Percentiles rank a stretch among this genome's conserved stretches.
Evolutionary conservation across 2,329 filamentous ascomycete genomes (phyloP).

Genomic region (Hymenoscyphus occultus): DNA sequence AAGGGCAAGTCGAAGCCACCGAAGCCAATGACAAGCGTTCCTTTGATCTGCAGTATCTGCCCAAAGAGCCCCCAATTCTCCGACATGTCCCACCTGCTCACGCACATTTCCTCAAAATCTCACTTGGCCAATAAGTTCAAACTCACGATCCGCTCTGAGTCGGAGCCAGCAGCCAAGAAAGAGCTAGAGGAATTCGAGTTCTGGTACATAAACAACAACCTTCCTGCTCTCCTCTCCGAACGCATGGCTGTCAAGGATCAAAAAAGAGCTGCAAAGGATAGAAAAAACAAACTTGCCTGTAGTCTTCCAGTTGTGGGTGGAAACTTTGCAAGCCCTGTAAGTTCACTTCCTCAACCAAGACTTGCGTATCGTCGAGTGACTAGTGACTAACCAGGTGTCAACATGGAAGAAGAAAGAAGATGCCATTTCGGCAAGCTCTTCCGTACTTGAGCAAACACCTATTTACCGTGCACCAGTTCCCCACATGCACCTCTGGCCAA

Average conservation of each 20-base stretch:
- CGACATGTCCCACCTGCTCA: conserved; percentile 87
- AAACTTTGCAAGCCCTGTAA: conserved; percentile 19
- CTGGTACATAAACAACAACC: conserved; percentile 72
- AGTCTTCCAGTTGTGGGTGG: conserved; percentile 4
- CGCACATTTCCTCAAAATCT: conserved; percentile 89
- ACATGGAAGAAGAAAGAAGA: conserved; percentile 11
- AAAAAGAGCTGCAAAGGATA: conserved; percentile 49
- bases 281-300: conserved; percentile 16
- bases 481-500: conserved; percentile 34
- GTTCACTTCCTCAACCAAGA: conserved; percentile 1
- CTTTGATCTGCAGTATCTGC: conserved; percentile 80
- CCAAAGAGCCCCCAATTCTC: conserved; percentile 78
- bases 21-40: conserved; percentile 43
- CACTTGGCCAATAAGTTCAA: conserved; percentile 84
- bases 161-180: conserved; percentile 62
- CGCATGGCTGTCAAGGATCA: conserved; percentile 73
- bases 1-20: conserved; percentile 24
- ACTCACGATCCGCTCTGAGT: conserved; percentile 67
- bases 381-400: not conserved
- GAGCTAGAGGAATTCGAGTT: conserved; percentile 66
- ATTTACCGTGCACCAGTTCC: conserved; percentile 33
- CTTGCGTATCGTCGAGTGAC: no score
- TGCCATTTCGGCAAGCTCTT: not conserved
- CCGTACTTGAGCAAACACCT: conserved; percentile 20
- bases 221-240: conserved; percentile 72